Percentiles rank a stretch among this genome's conserved stretches.
phyloP scores from a whole-genome alignment of 768 basidiomycete genomes.

The Xerocomus potaroensis region DNA sequence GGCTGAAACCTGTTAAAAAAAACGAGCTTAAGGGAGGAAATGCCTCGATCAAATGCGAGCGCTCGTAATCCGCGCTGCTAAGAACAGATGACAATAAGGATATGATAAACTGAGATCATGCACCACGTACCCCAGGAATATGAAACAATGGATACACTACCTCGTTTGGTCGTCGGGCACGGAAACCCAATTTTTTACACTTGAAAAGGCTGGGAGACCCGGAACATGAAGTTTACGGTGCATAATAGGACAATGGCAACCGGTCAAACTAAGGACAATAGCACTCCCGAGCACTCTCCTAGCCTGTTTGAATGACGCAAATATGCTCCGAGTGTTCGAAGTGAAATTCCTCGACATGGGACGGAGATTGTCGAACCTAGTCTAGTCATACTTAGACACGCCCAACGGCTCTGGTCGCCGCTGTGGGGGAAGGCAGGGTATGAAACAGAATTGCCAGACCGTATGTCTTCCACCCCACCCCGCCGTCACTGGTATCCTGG shows the following conservation, averaged over 20 bases:
- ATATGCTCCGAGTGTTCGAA: neutral
- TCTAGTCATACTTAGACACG: too few species aligned
- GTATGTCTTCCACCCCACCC: too few species aligned
- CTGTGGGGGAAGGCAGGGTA: too few species aligned
- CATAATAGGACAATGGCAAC: neutral
- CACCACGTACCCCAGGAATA: neutral
- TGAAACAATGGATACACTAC: slow-evolving; percentile 11
- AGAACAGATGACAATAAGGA: neutral
- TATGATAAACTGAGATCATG: neutral
- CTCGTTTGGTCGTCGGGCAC: neutral
- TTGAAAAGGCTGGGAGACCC: slow-evolving; percentile 3
- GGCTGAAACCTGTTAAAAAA: slow-evolving; percentile 1
- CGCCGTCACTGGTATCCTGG: too few species aligned
- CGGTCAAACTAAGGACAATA: neutral
- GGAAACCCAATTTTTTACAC: neutral
- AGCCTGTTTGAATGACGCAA: slow-evolving; percentile 1
- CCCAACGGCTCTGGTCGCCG: too few species aligned
- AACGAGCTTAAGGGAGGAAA: too few species aligned
- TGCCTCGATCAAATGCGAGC: neutral
- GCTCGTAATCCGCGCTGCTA: too few species aligned
- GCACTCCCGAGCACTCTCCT: neutral
- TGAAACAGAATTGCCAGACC: too few species aligned
- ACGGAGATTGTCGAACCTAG: too few species aligned
- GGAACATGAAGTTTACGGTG: slow-evolving; percentile 10
- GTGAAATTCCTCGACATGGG: neutral